Percentiles rank a stretch among this genome's conserved stretches.
These are phyloP conservation scores for Neopestalotiopsis sp. DNA, from an alignment of 2,329 filamentous ascomycete genomes.

Conservation along the genomic window DNA sequence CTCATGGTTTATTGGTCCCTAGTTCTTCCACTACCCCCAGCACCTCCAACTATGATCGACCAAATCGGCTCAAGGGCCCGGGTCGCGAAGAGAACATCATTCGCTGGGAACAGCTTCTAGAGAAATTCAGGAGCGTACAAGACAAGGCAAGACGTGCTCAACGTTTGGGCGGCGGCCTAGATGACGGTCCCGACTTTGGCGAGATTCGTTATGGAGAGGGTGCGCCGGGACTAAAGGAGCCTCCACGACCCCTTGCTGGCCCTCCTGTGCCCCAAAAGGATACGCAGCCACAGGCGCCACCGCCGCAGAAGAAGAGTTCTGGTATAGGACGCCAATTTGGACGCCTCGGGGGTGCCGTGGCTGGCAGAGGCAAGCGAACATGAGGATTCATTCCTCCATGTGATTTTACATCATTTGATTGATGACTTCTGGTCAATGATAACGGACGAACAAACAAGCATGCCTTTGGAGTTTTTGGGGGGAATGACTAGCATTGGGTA, in stretches of 20 bases:
- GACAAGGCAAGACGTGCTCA: slow-evolving; percentile 80
- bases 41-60: slow-evolving; percentile 69
- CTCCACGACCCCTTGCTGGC: slow-evolving; percentile 36
- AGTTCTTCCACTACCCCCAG: slow-evolving; percentile 54
- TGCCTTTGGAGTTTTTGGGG: slow-evolving; percentile 1
- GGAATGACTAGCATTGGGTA: background rate
- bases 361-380: slow-evolving; percentile 65
- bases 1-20: slow-evolving; percentile 39
- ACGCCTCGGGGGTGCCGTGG: slow-evolving; percentile 72
- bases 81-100: slow-evolving; percentile 82
- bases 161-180: slow-evolving; percentile 57
- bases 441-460: background rate
- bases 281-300: slow-evolving; percentile 42
- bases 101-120: slow-evolving; percentile 89
- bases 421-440: background rate
- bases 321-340: slow-evolving; percentile 73
- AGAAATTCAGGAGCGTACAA: slow-evolving; percentile 92
- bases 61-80: slow-evolving; percentile 74
- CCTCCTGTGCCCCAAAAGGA: slow-evolving; percentile 58
- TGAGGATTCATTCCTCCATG: slow-evolving; percentile 22
- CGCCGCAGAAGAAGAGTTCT: slow-evolving; percentile 63
- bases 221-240: slow-evolving; percentile 41
- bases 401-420: background rate
- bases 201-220: slow-evolving; percentile 49
- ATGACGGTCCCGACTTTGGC: slow-evolving; percentile 52